Percentiles rank a stretch among this genome's conserved stretches.
phyloP scores from a whole-genome alignment of 148 eudicot genomes.

The Rhododendron ferrugineum region DNA sequence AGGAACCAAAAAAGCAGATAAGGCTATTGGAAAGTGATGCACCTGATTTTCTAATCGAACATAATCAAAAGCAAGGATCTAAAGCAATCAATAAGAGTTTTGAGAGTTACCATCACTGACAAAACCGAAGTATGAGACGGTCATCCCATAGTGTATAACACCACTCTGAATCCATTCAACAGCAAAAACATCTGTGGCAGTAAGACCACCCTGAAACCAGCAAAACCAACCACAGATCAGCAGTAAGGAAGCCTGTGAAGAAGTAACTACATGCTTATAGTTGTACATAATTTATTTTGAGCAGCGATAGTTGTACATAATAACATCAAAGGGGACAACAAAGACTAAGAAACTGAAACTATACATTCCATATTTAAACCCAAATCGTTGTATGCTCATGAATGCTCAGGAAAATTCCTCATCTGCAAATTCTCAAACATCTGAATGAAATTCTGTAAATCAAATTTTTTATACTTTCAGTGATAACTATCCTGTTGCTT shows the following conservation, averaged over 20 bases:
- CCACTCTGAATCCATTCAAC: slow-evolving; percentile 95
- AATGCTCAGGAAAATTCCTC: neutral
- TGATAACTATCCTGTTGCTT: neutral
- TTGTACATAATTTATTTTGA: neutral
- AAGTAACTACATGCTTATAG: neutral
- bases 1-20: neutral
- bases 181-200: slow-evolving; percentile 96
- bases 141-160: slow-evolving; percentile 78
- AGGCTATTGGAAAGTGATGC: neutral
- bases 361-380: neutral
- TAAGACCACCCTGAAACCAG: slow-evolving; percentile 84
- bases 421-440: neutral
- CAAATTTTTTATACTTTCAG: neutral
- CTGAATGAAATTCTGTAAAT: neutral
- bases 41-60: neutral
- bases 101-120: slow-evolving; percentile 83
- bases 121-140: slow-evolving; percentile 92
- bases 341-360: neutral
- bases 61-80: slow-evolving; percentile 2
- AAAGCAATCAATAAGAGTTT: slow-evolving; percentile 7
- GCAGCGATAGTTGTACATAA: neutral
- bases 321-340: neutral
- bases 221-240: slow-evolving; percentile 7
- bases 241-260: neutral
- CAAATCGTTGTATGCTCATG: neutral